Percentiles rank a stretch among this genome's conserved stretches.
Evolutionary conservation across 495 filamentous ascomycete species (phyloP).

Genomic region (Glonium stellatum): DNA sequence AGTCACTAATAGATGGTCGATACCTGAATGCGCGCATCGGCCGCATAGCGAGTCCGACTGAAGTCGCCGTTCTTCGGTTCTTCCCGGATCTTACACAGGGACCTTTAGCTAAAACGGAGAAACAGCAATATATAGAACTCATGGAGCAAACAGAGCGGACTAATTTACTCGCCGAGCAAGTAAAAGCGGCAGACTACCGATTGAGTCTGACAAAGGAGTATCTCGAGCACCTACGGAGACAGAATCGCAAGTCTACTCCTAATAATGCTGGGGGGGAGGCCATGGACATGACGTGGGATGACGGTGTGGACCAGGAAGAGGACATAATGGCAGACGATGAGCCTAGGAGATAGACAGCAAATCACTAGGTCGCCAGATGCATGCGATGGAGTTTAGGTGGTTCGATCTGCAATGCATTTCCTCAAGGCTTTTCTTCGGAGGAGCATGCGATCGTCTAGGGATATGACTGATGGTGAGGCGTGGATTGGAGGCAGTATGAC

Average conservation of each 20-base stretch:
- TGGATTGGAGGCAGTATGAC: not conserved
- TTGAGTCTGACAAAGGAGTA: slow-evolving; percentile 35
- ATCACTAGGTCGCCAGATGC: not conserved
- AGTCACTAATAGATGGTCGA: slow-evolving; percentile 24
- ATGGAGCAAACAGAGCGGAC: slow-evolving; percentile 31
- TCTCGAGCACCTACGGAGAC: slow-evolving; percentile 27
- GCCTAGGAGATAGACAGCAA: not conserved
- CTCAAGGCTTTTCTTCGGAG: not conserved
- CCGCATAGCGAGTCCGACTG: slow-evolving; percentile 1
- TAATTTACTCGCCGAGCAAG: slow-evolving; percentile 28
- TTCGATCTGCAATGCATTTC: not conserved
- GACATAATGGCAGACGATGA: slow-evolving; percentile 36
- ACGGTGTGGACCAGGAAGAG: slow-evolving; percentile 32
- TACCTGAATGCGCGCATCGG: slow-evolving; percentile 32
- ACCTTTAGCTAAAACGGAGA: slow-evolving; percentile 28
- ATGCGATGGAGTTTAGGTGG: slow-evolving; percentile 2
- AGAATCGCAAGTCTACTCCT: slow-evolving; percentile 21
- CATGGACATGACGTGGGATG: slow-evolving; percentile 27
- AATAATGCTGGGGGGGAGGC: slow-evolving; percentile 6
- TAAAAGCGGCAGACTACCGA: slow-evolving; percentile 32
- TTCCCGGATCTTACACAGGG: slow-evolving; percentile 23
- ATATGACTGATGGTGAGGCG: not conserved
- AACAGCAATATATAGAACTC: slow-evolving; percentile 29
- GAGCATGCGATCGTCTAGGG: not conserved
- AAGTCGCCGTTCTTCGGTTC: slow-evolving; percentile 30